Conservation (phyloP, 306 rosid species). For the Crotalaria pallida region DNA sequence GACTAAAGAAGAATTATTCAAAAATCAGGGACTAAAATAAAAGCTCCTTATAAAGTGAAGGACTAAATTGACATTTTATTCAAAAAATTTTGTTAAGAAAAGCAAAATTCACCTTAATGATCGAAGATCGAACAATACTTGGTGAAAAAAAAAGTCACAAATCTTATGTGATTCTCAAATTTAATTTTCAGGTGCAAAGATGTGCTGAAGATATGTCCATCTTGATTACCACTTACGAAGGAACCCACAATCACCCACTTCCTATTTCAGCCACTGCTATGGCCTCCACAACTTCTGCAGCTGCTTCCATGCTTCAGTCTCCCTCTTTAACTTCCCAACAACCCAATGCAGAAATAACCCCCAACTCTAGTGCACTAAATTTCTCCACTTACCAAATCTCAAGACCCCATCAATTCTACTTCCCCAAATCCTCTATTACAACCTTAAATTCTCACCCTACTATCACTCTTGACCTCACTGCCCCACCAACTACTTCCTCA, state of each 20-base stretch:
- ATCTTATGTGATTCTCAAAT: background rate
- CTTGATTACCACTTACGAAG: slow-evolving; percentile 71
- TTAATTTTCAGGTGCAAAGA: slow-evolving; percentile 65
- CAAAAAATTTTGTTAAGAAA: too few species aligned
- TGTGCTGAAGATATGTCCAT: slow-evolving; percentile 61
- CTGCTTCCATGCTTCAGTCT: slow-evolving; percentile 61
- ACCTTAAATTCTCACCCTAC: slow-evolving; percentile 55
- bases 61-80: too few species aligned
- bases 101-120: too few species aligned
- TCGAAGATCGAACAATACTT: too few species aligned
- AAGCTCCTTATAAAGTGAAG: too few species aligned
- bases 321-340: slow-evolving; percentile 34
- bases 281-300: slow-evolving; percentile 67
- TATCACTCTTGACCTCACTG: slow-evolving; percentile 50
- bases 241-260: slow-evolving; percentile 65
- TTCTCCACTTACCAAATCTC: slow-evolving; percentile 20
- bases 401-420: slow-evolving; percentile 22
- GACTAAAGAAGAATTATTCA: too few species aligned
- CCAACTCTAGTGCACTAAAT: slow-evolving; percentile 29
- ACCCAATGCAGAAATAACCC: slow-evolving; percentile 15
- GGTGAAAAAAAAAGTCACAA: too few species aligned
- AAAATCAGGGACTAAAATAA: too few species aligned
- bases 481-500: slow-evolving; percentile 23
- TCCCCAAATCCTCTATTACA: slow-evolving; percentile 41
- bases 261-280: slow-evolving; percentile 62